Conservation (phyloP, 176 grass and related monocot genomes). For the Musa schizocarpa region DNA sequence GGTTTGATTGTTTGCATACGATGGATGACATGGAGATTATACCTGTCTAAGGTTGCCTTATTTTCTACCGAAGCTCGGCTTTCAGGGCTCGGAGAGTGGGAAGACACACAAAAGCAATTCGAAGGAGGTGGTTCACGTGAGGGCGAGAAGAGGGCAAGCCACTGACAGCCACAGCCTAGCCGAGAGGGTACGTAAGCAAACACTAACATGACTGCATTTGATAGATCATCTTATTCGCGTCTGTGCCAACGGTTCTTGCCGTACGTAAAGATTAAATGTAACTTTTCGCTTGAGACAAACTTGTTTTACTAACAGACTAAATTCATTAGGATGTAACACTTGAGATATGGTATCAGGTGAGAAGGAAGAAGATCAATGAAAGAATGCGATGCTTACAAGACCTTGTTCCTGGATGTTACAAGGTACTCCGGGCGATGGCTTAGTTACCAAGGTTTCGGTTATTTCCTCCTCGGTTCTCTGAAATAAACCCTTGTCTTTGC, state of each 20-base stretch:
- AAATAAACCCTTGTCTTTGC: not conserved
- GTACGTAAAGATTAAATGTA: no score
- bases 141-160: conserved; percentile 23
- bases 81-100: not conserved
- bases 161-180: conserved; percentile 19
- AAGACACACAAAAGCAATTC: not conserved
- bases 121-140: conserved; percentile 19
- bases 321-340: no score
- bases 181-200: conserved; percentile 15
- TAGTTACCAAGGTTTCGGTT: not conserved
- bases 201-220: not conserved
- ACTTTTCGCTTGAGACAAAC: not conserved
- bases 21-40: no score
- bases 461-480: not conserved
- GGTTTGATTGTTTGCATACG: no score
- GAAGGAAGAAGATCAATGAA: conserved; percentile 21
- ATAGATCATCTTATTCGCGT: not conserved
- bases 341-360: conserved; percentile 2
- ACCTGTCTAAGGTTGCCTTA: not conserved
- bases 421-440: not conserved
- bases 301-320: no score
- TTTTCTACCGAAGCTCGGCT: not conserved
- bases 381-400: conserved; percentile 20
- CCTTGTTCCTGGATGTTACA: conserved; percentile 25
- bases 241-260: no score